Evolutionary conservation across 2,329 filamentous ascomycete genomes (phyloP).

Genomic region (Aschersonia sp.): DNA sequence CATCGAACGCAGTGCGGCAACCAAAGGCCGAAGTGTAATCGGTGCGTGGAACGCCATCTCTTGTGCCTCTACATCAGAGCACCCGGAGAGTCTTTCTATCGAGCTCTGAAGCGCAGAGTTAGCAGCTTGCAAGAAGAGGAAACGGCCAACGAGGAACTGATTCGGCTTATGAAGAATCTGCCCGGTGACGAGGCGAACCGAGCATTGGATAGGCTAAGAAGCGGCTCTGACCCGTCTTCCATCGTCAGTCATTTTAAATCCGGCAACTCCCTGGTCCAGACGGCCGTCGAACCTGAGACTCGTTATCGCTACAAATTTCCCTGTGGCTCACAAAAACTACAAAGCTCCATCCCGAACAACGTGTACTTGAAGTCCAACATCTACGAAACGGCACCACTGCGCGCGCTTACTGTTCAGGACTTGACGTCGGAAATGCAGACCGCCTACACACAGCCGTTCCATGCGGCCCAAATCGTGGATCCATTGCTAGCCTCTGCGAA

Average conservation of each 20-base stretch:
- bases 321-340: constrained; percentile 4
- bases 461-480: constrained; percentile 15
- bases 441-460: constrained; percentile 17
- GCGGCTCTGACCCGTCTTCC: constrained; percentile 9
- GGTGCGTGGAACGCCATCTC: too few relatives aligned
- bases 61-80: too few relatives aligned
- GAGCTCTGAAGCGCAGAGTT: too few relatives aligned
- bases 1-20: too few relatives aligned
- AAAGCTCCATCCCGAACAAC: constrained; percentile 3
- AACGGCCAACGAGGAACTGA: too few relatives aligned
- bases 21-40: too few relatives aligned
- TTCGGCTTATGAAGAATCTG: too few relatives aligned
- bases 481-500: constrained; percentile 12
- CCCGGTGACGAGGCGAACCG: background rate
- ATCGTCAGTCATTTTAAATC: constrained; percentile 17
- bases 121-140: too few relatives aligned
- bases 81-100: too few relatives aligned
- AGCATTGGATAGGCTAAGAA: background rate
- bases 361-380: constrained; percentile 10
- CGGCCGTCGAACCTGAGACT: constrained; percentile 17
- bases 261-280: constrained; percentile 19
- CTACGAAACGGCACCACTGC: constrained; percentile 6
- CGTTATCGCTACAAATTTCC: constrained; percentile 21
- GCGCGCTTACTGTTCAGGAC: too few relatives aligned
- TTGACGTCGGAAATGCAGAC: background rate